Conservation (phyloP, 495 filamentous ascomycete species). For the Daldinia bambusicola region DNA sequence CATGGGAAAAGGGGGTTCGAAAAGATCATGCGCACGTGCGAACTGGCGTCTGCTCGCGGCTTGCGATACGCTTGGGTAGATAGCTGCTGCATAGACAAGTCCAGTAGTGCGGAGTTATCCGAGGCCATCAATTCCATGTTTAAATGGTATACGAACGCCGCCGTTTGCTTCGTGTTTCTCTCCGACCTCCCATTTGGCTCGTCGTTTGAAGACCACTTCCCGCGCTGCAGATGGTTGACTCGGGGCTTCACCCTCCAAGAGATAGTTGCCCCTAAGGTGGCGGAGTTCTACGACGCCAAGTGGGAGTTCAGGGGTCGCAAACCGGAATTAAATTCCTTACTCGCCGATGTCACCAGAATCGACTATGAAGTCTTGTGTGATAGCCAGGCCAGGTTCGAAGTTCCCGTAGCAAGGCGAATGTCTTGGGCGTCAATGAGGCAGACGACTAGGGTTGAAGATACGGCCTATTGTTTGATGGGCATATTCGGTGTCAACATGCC, state of each 20-base stretch:
- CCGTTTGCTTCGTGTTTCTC: constrained; percentile 55
- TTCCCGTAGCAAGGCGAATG: constrained; percentile 38
- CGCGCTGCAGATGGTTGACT: constrained; percentile 48
- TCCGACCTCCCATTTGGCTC: constrained; percentile 44
- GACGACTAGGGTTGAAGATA: constrained; percentile 40
- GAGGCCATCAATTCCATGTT: constrained; percentile 61
- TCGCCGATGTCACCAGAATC: constrained; percentile 27
- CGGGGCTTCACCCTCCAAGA: constrained; percentile 55
- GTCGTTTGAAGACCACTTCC: constrained; percentile 16
- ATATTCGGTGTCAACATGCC: constrained; percentile 47
- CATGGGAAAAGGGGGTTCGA: constrained; percentile 14
- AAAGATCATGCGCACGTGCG: constrained; percentile 41
- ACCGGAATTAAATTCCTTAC: constrained; percentile 6
- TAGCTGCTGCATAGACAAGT: constrained; percentile 59
- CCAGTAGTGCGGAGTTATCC: constrained; percentile 55
- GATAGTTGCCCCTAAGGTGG: constrained; percentile 47
- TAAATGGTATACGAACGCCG: constrained; percentile 51
- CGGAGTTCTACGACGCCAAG: constrained; percentile 45
- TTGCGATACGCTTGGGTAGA: constrained; percentile 50
- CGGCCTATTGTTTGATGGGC: constrained; percentile 43
- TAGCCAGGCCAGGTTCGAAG: constrained; percentile 4
- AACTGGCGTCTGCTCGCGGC: constrained; percentile 12
- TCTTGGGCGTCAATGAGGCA: constrained; percentile 37
- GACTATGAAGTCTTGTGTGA: constrained; percentile 6
- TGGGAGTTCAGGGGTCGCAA: constrained; percentile 22